Evolutionary conservation across 768 basidiomycete genomes (phyloP).

Genomic region (Leucosporidium scottii): DNA sequence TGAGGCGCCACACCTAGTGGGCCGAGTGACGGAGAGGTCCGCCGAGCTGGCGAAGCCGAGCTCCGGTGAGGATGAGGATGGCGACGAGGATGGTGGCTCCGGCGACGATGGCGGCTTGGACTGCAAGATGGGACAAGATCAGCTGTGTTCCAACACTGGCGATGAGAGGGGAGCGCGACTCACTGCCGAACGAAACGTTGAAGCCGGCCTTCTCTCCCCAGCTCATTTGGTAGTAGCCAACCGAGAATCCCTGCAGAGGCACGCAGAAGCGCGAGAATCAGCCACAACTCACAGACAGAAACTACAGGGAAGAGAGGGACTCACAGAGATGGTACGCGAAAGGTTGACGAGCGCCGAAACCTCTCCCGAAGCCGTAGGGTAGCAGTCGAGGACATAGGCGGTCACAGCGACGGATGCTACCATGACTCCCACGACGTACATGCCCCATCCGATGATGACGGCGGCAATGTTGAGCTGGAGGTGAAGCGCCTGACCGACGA

Average conservation of each 20-base stretch:
- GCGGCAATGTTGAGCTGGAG: slow-evolving; percentile 10
- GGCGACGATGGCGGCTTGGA: slow-evolving; percentile 31
- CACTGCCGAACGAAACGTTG: slow-evolving; percentile 30
- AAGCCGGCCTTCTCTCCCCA: slow-evolving; percentile 24
- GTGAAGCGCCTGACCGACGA: slow-evolving; percentile 24
- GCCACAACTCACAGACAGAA: background rate
- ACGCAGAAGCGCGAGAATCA: background rate
- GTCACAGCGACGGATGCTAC: slow-evolving; percentile 19
- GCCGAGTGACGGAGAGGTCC: slow-evolving; percentile 25
- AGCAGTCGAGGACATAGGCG: slow-evolving; percentile 27
- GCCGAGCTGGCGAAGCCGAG: slow-evolving; percentile 22
- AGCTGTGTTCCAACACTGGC: background rate
- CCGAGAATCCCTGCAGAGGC: background rate
- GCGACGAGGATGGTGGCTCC: slow-evolving; percentile 14
- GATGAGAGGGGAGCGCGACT: background rate
- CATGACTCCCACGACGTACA: slow-evolving; percentile 31
- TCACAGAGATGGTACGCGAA: slow-evolving; percentile 12
- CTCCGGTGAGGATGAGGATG: slow-evolving; percentile 22
- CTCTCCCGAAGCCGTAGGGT: slow-evolving; percentile 22
- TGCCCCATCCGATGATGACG: slow-evolving; percentile 28
- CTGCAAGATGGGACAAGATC: background rate
- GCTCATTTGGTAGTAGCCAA: slow-evolving; percentile 22
- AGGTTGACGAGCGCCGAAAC: slow-evolving; percentile 22
- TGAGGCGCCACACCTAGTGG: background rate
- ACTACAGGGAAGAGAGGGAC: background rate